These are phyloP conservation scores for Onygena corvina DNA, from an alignment of 2,329 filamentous ascomycete genomes.

Conservation along the genomic window DNA sequence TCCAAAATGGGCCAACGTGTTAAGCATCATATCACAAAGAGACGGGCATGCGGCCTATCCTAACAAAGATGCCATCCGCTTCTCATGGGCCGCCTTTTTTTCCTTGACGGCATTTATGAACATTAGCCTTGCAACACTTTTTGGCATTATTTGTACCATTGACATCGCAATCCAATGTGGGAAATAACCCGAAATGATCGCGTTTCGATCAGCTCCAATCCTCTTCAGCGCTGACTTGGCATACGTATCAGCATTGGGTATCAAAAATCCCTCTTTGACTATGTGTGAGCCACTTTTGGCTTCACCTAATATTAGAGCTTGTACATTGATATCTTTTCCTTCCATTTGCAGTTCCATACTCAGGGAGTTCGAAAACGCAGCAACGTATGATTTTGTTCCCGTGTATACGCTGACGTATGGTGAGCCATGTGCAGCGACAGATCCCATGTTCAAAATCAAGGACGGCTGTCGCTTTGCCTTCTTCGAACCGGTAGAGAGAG, in stretches of 20 bases:
- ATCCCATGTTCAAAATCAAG: slow-evolving; percentile 43
- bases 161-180: slow-evolving; percentile 23
- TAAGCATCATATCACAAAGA: neutral
- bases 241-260: slow-evolving; percentile 22
- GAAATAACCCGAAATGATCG: slow-evolving; percentile 24
- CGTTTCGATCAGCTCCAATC: slow-evolving; percentile 25
- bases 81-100: neutral
- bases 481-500: slow-evolving; percentile 16
- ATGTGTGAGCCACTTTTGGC: slow-evolving; percentile 23
- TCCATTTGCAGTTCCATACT: slow-evolving; percentile 34
- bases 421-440: slow-evolving; percentile 34
- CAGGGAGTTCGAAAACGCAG: slow-evolving; percentile 31
- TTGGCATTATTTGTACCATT: slow-evolving; percentile 8
- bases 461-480: slow-evolving; percentile 23
- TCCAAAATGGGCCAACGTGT: too few species aligned
- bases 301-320: slow-evolving; percentile 27
- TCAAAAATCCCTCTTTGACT: slow-evolving; percentile 18
- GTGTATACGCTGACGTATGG: slow-evolving; percentile 40
- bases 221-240: slow-evolving; percentile 25
- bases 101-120: neutral
- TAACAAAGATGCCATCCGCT: neutral
- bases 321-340: slow-evolving; percentile 29
- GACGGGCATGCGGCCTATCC: neutral
- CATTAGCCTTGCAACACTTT: neutral
- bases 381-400: slow-evolving; percentile 37